Base-by-base conservation (phyloP, 164 flowering plant species). In the Annona cherimola region DNA sequence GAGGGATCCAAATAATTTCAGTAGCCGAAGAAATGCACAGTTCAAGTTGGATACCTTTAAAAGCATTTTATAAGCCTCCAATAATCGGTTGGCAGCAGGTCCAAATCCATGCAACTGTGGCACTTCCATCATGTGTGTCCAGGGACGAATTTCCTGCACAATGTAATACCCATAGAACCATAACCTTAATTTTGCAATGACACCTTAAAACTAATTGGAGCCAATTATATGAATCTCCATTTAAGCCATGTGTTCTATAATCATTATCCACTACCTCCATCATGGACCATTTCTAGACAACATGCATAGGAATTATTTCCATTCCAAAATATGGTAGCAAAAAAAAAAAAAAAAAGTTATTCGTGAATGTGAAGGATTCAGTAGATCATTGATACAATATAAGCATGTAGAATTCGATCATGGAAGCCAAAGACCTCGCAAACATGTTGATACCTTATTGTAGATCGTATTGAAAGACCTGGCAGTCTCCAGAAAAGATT, bases 121-220 rank as follows among this genome's bases (percentile, higher is more conserved):
- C 7, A 93, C 98, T 81, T 95, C 99, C 99, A 95, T 91, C 99
- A 95, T 92, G 78, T 90, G 96, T 45, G 98, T 93, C 99, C 98
- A 92, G 1, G 98, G 96, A 45, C 98, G 95, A 70, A 94, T 94
- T 85, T 92, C 99, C 98, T 94, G 71, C 44, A 76, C 69, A 67
- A 68, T 14, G 55, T 19, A 61, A 61, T 8, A 61, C 19, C 4
- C 5, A 61, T 4, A 61, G 8, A 26, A 26, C 35, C 35, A 26
- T 26, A 26, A 26, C 35, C 35, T 26, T 26, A 26, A 26, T 26
- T 26, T 26, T 26, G 35, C 35, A 26, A 26, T 26, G 35, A 26
- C 35, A 26, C 35, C 35, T 26, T 54, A 14, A 54, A 54, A 54
- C 59, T 14, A 54, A 6, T 54, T 54, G 59, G 14, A 54, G 35